phyloP scores from a whole-genome alignment of 1,284 basidiomycete species.

The Rhizoctonia solani region DNA sequence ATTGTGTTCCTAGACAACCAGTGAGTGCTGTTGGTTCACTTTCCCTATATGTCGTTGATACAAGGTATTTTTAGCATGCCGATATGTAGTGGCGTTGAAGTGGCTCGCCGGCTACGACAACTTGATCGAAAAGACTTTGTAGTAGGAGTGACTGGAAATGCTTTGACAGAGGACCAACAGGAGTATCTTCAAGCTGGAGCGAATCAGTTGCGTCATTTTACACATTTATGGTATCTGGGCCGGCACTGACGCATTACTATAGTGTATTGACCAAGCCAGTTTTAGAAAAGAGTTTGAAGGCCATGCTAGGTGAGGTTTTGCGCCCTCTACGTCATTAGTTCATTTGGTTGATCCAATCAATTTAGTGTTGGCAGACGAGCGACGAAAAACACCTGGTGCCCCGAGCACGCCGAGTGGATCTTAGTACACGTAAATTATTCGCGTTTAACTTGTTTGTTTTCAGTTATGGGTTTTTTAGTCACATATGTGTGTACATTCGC shows the following conservation, averaged over 20 bases:
- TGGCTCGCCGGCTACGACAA: conserved; percentile 34
- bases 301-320: conserved; percentile 49
- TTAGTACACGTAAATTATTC: conserved; percentile 15
- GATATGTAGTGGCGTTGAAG: conserved; percentile 39
- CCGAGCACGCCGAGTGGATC: too few species aligned
- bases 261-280: conserved; percentile 73
- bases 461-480: not conserved
- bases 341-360: not conserved
- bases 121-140: conserved; percentile 39
- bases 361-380: conserved; percentile 54
- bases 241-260: not conserved
- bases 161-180: conserved; percentile 37
- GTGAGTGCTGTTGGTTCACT: not conserved
- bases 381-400: conserved; percentile 41
- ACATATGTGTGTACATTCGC: conserved; percentile 1
- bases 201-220: conserved; percentile 27
- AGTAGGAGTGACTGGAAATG: conserved; percentile 42
- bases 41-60: not conserved
- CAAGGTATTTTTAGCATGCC: conserved; percentile 38
- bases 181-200: conserved; percentile 37
- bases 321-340: too few species aligned
- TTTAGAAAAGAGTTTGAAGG: conserved; percentile 59
- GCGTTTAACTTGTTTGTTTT: not conserved
- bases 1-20: conserved; percentile 28
- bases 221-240: not conserved